Evolutionary conservation across 2,329 filamentous ascomycete genomes (phyloP), one percentile per base, ranked within the genome.

Genomic region (Trichothecium roseum): DNA sequence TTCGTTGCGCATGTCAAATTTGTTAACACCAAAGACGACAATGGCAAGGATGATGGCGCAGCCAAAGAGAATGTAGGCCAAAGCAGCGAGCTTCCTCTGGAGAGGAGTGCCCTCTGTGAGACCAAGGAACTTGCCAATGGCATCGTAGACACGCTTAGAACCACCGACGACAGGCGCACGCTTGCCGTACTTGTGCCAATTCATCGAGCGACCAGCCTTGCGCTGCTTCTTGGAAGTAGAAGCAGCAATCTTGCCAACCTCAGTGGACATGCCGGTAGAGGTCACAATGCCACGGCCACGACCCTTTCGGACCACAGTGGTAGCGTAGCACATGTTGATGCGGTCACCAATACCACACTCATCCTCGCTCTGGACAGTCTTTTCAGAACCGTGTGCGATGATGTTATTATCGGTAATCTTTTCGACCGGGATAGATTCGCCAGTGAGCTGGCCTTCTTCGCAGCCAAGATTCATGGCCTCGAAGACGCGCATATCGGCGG

Each of bases 401-500:
- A 72, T 66, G 40, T 61, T 56, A 46, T 66, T 65, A 15, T 72
- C 65, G 16, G 69, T 62, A 30, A 71, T 66, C 61, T 87, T 82
- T 52, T 78, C 74, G 18, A 83, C 78, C 6, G 81, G 78, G 13
- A 82, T 64, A 4, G 82, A 82, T 56, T 88, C 83, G 49, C 83
- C 83, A 6, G 83, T 87, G 30, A 87, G 69, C 34, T 82, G 75
- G 31, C 80, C 78, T 56, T 87, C 82, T 46, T 94, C 85, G 49
- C 81, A 85, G 41, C 78, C 76, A 31, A 87, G 68, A 53, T 91
- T 89, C 72, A 88, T 83, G 40, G 71, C 73, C 48, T 85, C 78
- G 45, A 83, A 69, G 15, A 81, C 56, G 37, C 80, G 75, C 28
- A 86, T 55, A 49, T 87, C 82, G 27, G 82, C 82, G 8, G 82